Conservation (phyloP, 169 alveolate genomes). For the Babesia bigemina region DNA sequence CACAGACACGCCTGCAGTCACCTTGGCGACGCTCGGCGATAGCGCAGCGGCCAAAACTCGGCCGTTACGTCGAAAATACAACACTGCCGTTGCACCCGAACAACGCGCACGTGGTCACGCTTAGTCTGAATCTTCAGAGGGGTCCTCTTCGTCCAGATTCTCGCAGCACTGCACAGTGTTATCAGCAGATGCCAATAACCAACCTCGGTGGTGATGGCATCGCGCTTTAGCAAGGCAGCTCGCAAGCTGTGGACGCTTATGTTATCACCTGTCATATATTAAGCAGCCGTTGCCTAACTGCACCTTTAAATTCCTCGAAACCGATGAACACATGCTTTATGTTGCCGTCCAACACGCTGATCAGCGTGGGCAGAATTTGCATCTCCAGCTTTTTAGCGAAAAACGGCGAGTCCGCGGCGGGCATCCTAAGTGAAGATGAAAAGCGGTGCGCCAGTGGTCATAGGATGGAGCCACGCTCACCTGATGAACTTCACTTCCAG, state of each 20-base stretch:
- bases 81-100: too few species aligned
- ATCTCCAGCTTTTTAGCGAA: constrained; percentile 56
- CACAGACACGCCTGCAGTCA: not conserved
- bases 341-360: constrained; percentile 47
- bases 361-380: constrained; percentile 61
- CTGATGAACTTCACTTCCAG: constrained; percentile 63
- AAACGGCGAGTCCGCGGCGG: constrained; percentile 61
- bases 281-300: not conserved
- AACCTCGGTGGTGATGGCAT: constrained; percentile 54
- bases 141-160: constrained; percentile 20
- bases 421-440: constrained; percentile 25
- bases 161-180: constrained; percentile 50
- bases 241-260: constrained; percentile 39
- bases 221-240: constrained; percentile 38
- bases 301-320: constrained; percentile 65
- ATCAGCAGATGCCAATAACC: not conserved
- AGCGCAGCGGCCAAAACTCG: not conserved
- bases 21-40: not conserved
- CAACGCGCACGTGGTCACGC: not conserved
- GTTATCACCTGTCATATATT: constrained; percentile 42
- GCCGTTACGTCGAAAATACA: not conserved
- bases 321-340: constrained; percentile 51
- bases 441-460: not conserved
- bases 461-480: constrained; percentile 12
- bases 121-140: constrained; percentile 28